Evolutionary conservation across 78 protist species (phyloP), one percentile per base, ranked within the genome.

Genomic region (Cavenderia fasciculata): DNA sequence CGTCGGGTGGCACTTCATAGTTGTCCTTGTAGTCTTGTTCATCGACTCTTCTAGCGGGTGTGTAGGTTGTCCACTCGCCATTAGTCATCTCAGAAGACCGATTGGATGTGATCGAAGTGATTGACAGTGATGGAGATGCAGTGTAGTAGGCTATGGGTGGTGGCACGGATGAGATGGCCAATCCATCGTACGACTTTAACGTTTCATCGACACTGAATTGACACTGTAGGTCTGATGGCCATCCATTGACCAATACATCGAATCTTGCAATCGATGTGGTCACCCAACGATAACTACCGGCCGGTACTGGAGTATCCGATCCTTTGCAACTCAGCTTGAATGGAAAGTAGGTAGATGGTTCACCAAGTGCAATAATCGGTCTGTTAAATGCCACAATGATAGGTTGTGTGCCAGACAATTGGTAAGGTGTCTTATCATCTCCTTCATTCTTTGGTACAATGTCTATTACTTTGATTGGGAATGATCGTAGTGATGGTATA

Each of bases 151-250:
- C 12, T 0, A 78, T 49, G 10, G 49, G 57, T 0, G 23, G 29
- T 51, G 87, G 54, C 6, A 21, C 34, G 4, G 21, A 8, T 14
- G 76, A 34, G 31, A 47, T n/a, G 14, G 6, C 41, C 4, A 51
- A 36, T 2, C 75, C 68, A 44, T 78, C 75, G 10, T 29, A 78
- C 10, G 74, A 23, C 18, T 23, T 63, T 12, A 65, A 23, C 21
- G n/a, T 34, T 52, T 62, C 66, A 65, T 68, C 68, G 31, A 82
- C 71, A 14, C 41, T 38, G 46, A 82, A 82, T 40, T 46, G 65
- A 82, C 90, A 82, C 18, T 54, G 21, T 21, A 82, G 25, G 56
- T 82, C 62, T 41, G 92, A 59, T 59, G 92, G 92, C 92, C 92
- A 86, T 4, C 56, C 63, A 43, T 51, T 68, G 18, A 43, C 23